Evolutionary conservation across 352 stramenopile genomes (phyloP).

Genomic region (Salisapilia sapeloensis): DNA sequence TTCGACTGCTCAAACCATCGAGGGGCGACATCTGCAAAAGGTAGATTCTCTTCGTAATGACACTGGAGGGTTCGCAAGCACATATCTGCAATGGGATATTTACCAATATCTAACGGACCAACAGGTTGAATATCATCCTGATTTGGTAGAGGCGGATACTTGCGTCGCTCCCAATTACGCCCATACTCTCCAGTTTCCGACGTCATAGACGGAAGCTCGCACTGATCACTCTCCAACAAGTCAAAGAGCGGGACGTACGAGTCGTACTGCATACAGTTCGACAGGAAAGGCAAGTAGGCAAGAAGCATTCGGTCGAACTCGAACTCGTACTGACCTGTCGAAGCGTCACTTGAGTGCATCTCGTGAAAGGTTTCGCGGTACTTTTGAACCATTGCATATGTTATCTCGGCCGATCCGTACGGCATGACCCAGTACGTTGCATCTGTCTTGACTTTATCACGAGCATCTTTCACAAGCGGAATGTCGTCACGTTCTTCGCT

Average conservation of each 20-base stretch:
- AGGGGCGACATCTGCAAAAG: constrained; percentile 76
- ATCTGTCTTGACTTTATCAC: constrained; percentile 28
- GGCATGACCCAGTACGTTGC: constrained; percentile 57
- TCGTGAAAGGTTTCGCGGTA: constrained; percentile 94
- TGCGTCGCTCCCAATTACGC: constrained; percentile 49
- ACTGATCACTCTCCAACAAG: constrained; percentile 85
- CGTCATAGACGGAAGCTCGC: constrained; percentile 70
- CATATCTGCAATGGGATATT: constrained; percentile 83
- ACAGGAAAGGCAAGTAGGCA: constrained; percentile 93
- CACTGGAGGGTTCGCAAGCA: constrained; percentile 84
- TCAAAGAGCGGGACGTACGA: constrained; percentile 89
- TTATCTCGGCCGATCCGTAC: constrained; percentile 41
- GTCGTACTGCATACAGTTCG: constrained; percentile 93
- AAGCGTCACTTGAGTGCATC: constrained; percentile 38
- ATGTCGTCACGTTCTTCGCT: constrained; percentile 44
- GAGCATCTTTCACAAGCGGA: constrained; percentile 61
- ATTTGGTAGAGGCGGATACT: constrained; percentile 80
- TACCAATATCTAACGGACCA: constrained; percentile 70
- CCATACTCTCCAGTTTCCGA: constrained; percentile 44
- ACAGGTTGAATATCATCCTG: constrained; percentile 89
- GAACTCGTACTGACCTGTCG: constrained; percentile 34
- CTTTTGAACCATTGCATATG: constrained; percentile 81
- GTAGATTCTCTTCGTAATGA: constrained; percentile 87
- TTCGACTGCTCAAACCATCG: constrained; percentile 91
- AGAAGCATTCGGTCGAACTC: constrained; percentile 76